Base-by-base conservation (phyloP, 2,329 filamentous ascomycete species). In the Colletotrichum sp. region DNA sequence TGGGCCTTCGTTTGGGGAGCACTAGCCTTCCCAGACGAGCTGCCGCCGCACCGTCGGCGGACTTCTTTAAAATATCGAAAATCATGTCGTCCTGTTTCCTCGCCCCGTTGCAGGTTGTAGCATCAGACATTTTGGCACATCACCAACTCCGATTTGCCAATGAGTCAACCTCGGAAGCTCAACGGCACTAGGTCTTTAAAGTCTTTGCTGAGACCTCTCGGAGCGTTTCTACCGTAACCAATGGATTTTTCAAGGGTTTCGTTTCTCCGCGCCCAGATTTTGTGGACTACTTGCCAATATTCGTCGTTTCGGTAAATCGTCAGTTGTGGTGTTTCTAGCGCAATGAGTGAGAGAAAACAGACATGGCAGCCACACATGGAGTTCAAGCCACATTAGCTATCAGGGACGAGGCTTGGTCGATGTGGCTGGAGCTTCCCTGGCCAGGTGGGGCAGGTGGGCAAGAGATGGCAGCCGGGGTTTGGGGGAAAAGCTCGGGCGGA, bases 1-100 rank as follows among this genome's bases (percentile, higher is more conserved):
- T 89, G n/a, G 89, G 85, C 77, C 89, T 91, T 75, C 94, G 90
- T 57, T 85, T 92, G 80, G 84, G 88, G 7, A 97, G 83, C 6
- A 88, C 86, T 28, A 99, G 85, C 69, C 88, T 89, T 6, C 95
- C 96, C 10, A 96, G 86, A 69, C 96, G 91, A 44, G 94, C 91
- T 26, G 86, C 87, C 32, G 84, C 81, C 26, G 83, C 86, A 72
- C 87, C 84, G 26, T 81, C 80, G 4, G 83, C 77, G 16, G 85
- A 82, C n/a, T 84, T 80, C 74, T 85, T 87, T 32, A 91, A 78
- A n/a, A 91, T 80, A 73, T 88, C 85, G 77, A 92, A 91, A 77
- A 82, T 83, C 83, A 86, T 85, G 65, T 77, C 79, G 59, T 78
- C 72, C 24, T 44, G 77, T 64, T 75, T 72, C 26, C 69, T 72